Evolutionary conservation across 1,139 yeast species (phyloP), one percentile per base, ranked within the genome.

Genomic region (Trichomonascaceae sp.): DNA sequence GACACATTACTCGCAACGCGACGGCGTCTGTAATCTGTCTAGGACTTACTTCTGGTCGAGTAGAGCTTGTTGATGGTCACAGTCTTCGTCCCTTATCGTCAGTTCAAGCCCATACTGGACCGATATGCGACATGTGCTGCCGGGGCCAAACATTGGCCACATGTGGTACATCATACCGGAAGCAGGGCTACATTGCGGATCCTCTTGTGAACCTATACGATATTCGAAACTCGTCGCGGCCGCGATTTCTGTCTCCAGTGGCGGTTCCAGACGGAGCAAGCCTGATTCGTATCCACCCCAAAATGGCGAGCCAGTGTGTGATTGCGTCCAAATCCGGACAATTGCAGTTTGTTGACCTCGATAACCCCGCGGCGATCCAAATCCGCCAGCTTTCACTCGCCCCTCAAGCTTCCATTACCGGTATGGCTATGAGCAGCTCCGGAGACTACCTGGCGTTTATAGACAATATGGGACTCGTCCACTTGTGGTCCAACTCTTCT

Each of bases 191-290:
- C 33, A 56, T 65, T n/a, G 64, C 73, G 2, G 98, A 89, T 51
- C 89, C 94, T 0, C 66, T 87, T 44, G 89, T 89, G 17, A 78
- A 77, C 43, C 74, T 84, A 14, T 85, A 73, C 54, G 98, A 89
- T 53, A 56, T 84, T 25, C 67, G 93, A 41, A 71, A 75, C 43
- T 66, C 82, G 72, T 8, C 9, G 9, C 23, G 23, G 23, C 23
- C 23, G 9, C 69, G 73, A 38, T 69, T 89, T 2, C 56, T 79
- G 36, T 66, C 93, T 0, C 96, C 97, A 2, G 64, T 87, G 3
- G 76, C 95, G 2, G 85, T 85, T 52, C 82, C 93, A 0, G 78
- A 85, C 0, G 97, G 97, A 3, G 96, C 97, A 1, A 69, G 82
- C 4, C 79, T 71, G 51, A 92, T 80, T 1, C 68, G 79, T 33